Evolutionary conservation across 345 rosid species (phyloP), one percentile per base, ranked within the genome.

Genomic region (Eutrema heterophyllum): DNA sequence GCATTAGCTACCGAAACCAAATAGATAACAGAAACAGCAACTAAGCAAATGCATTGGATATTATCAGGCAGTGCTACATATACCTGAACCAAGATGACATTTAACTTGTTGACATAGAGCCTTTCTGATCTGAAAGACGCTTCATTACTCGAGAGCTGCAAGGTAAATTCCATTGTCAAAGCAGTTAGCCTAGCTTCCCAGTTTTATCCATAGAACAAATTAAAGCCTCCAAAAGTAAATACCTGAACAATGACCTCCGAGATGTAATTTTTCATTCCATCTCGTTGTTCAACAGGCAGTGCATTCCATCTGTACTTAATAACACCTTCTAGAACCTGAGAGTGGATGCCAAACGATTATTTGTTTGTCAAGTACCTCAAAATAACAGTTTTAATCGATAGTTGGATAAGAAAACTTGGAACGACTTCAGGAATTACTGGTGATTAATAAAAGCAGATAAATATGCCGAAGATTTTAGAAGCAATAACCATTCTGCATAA

Each of bases 171-270:
- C 29, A 62, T 63, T 27, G 45, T 51, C 15, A 64, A 13, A 24
- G 61, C 69, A 67, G 62, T 43, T 32, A 63, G 35, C 24, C 14
- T 26, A 67, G 36, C 41, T 58, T 51, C 40, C 11, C 7, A 15
- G 5, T 32, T 59, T 14, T 30, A 58, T 33, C n/a, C 5, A 48
- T 55, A 40, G 11, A 70, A 35, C 9, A 53, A 15, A 26, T 43
- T 1, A 70, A 41, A 3, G 30, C 13, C 2, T 49, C 13, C 29
- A 46, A 41, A 18, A 63, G 62, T 45, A 48, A 39, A 52, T 84
- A 96, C 99, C 96, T 89, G 98, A 36, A 92, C 99, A 68, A 96
- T 96, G 74, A 96, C 93, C 84, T 96, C 99, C 39, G 99, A 96
- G 74, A 96, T 96, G 77, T 96, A 92, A 73, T 96, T 96, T 85